phyloP scores from a whole-genome alignment of 2,329 filamentous ascomycete species.

The Tolypocladium tundrense region DNA sequence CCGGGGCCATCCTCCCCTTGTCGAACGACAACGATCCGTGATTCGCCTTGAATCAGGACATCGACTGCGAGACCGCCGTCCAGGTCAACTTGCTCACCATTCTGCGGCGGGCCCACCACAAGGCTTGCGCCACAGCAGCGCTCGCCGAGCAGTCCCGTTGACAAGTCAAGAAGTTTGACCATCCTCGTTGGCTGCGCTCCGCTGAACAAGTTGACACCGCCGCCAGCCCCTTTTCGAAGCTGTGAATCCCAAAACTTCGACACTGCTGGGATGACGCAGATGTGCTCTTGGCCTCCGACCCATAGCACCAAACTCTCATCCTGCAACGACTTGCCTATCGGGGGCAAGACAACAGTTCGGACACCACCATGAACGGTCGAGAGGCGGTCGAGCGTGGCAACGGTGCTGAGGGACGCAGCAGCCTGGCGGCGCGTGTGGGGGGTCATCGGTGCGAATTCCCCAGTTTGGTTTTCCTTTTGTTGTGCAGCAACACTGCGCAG shows the following conservation, averaged over 20 bases:
- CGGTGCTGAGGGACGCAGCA: conserved; percentile 31
- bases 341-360: conserved; percentile 34
- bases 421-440: conserved; percentile 49
- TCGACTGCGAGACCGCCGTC: conserved; percentile 40
- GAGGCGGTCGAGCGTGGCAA: conserved; percentile 38
- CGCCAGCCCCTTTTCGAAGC: conserved; percentile 38
- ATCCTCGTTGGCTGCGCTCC: conserved; percentile 44
- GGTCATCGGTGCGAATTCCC: conserved; percentile 54
- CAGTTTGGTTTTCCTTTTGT: conserved; percentile 24
- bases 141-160: conserved; percentile 45
- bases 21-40: conserved; percentile 42
- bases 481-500: conserved; percentile 31
- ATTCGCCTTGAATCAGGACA: conserved; percentile 44
- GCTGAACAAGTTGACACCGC: conserved; percentile 44
- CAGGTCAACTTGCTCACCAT: conserved; percentile 8
- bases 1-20: conserved; percentile 39
- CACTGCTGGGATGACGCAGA: conserved; percentile 45
- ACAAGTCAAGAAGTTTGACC: conserved; percentile 42
- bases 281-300: conserved; percentile 45
- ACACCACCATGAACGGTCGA: conserved; percentile 42
- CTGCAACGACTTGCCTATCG: conserved; percentile 29
- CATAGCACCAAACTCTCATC: conserved; percentile 48
- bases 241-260: conserved; percentile 51
- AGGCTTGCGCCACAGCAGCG: conserved; percentile 42
- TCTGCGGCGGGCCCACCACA: conserved; percentile 24